Conservation (phyloP, 495 filamentous ascomycete genomes). For the Penicillium daleae region DNA sequence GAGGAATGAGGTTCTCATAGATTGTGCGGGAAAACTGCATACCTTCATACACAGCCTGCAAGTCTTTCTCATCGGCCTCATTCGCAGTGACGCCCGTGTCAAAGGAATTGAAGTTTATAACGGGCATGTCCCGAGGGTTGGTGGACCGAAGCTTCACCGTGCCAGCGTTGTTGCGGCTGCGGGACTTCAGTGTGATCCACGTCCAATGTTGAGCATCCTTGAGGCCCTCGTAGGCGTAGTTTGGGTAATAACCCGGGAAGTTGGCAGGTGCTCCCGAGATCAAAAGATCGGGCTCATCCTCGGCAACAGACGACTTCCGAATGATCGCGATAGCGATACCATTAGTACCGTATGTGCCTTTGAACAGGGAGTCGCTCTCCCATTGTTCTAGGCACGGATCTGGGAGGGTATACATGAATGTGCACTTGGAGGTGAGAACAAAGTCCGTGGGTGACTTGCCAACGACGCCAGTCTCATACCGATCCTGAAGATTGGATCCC, state of each 20-base stretch:
- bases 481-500: constrained; percentile 68
- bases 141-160: constrained; percentile 50
- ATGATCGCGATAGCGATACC: constrained; percentile 52
- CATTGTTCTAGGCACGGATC: constrained; percentile 57
- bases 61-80: constrained; percentile 45
- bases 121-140: constrained; percentile 55
- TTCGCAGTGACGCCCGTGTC: constrained; percentile 39
- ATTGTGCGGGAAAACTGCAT: constrained; percentile 49
- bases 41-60: constrained; percentile 52
- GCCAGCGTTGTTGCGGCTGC: constrained; percentile 54
- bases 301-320: constrained; percentile 42
- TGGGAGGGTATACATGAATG: constrained; percentile 40
- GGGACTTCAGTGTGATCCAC: constrained; percentile 57
- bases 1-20: constrained; percentile 34
- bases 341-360: constrained; percentile 53
- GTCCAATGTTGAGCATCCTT: constrained; percentile 38
- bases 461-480: constrained; percentile 58
- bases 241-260: constrained; percentile 46
- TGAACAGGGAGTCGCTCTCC: constrained; percentile 37
- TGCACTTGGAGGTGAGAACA: constrained; percentile 51
- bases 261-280: constrained; percentile 54
- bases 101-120: constrained; percentile 63
- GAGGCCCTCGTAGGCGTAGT: constrained; percentile 37
- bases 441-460: constrained; percentile 52
- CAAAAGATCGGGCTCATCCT: constrained; percentile 52